Conservation (phyloP, 2,329 filamentous ascomycete species). For the Trichoderma endophyticum region DNA sequence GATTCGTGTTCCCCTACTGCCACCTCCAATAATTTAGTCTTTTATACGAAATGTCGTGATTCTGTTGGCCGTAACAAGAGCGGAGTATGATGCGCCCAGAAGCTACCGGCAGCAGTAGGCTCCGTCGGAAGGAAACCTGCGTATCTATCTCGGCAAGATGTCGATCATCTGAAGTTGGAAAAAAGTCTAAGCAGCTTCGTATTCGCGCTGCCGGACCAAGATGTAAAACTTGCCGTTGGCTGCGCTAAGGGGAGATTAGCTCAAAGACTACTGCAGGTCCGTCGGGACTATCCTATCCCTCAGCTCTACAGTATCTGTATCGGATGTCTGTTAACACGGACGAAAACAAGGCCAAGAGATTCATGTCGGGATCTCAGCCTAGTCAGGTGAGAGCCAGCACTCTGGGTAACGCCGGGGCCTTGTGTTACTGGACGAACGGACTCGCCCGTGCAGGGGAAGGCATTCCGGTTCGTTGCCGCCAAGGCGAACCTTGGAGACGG, state of each 20-base stretch:
- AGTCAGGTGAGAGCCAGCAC: neutral
- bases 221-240: neutral
- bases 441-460: neutral
- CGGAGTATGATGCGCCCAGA: neutral
- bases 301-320: neutral
- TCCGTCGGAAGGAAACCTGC: neutral
- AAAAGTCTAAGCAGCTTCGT: neutral
- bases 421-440: slow-evolving; percentile 9
- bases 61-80: neutral
- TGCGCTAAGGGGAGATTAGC: neutral
- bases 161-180: neutral
- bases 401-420: neutral
- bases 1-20: neutral
- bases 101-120: neutral
- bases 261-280: slow-evolving; percentile 14
- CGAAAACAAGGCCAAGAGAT: neutral
- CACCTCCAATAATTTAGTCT: neutral
- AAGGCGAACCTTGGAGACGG: neutral
- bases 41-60: neutral
- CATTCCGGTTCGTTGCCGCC: slow-evolving; percentile 1
- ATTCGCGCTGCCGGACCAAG: neutral
- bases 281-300: neutral
- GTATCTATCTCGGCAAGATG: neutral
- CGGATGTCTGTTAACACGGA: neutral
- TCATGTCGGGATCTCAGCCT: neutral